Evolutionary conservation across 805 yeast genomes (phyloP), one percentile per base, ranked within the genome.

Genomic region (Wickerhamomyces rabaulensis): DNA sequence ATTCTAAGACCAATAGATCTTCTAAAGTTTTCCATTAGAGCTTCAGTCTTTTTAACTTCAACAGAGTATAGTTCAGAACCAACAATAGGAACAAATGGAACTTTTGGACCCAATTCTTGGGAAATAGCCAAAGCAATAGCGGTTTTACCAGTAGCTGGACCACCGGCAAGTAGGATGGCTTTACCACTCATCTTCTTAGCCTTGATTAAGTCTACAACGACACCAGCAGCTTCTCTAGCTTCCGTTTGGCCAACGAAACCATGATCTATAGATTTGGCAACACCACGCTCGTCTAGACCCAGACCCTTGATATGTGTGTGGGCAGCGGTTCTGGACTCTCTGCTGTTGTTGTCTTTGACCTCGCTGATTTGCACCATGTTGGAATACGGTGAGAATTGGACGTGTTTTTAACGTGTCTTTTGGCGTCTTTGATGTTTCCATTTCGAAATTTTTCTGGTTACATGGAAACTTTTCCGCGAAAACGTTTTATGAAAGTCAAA

Each of bases 101-200:
- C 98, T 62, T 92, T 90, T 36, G 95, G 94, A 5, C 99, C 99
- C 57, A 94, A 74, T 64, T 89, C 97, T 65, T 94, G 98, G 4
- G 97, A 88, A 47, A 94, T 82, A 2, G 97, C 99, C 58, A 94
- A 75, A 0, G 98, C 98, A 59, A 94, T 76, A 1, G 99, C 99
- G 3, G 99, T 94, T 65, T 94, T 94, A 63, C 99, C 99, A 6
- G 98, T 92, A 0, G 98, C 97, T 9, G 99, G 98, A 6, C 96
- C 95, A 44, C 99, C 99, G 1, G 99, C 98, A 45, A 94, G 75
- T 50, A 94, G 69, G 43, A 94, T 82, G n/a, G 97, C 98, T 61
- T 92, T 87, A 25, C 99, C 99, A 43, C 95, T 85, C 84, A 94
- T 86, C 66, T 84, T 88, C 59, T 88, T 89, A 27, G 87, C 83